Evolutionary conservation across 192 early-diverging fungal species (phyloP), one percentile per base, ranked within the genome.

Genomic region (Allomyces macrogynus): DNA sequence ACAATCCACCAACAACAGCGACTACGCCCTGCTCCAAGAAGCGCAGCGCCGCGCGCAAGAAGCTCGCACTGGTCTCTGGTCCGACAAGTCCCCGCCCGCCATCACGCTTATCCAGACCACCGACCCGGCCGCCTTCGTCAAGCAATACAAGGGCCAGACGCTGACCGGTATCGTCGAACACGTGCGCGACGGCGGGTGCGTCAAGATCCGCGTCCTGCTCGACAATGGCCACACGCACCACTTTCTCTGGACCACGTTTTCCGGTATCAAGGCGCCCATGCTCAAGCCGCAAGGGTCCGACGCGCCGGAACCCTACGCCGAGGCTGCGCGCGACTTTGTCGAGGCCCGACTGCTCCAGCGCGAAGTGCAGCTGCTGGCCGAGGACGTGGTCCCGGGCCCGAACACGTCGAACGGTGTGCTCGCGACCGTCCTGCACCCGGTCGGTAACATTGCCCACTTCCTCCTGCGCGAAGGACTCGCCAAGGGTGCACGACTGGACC

Each of bases 291-390:
- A 87, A n/a, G 77, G 77, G 63, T 71, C 87, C 11, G 82, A 89
- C 22, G 86, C 82, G 62, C 77, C 87, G 40, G 93, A 97, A 75
- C 93, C 92, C 22, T 95, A 84, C 68, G 86, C 87, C 64, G 94
- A 94, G 69, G 90, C 97, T 72, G 90, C 93, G 12, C 90, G 88
- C 71, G 91, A 76, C 73, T 93, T 95, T 78, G 87, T 91, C 25
- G 96, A 99, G 69, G 69, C 77, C 9, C 87, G 92, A 60, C 74
- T 99, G 25, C 74, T 97, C 66, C 91, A 99, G 69, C 89, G 89
- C 65, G 89, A 91, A 64, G 86, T 99, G 62, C 83, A 85, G 62
- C 83, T 97, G 8, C 74, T 87, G 27, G 70, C 97, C 49, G 92
- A 92, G 73, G 86, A 86, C 25, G 67, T 87, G 62, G 77, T 83